Conservation (phyloP, 768 basidiomycete species). For the Symmetrospora coprosmae region DNA sequence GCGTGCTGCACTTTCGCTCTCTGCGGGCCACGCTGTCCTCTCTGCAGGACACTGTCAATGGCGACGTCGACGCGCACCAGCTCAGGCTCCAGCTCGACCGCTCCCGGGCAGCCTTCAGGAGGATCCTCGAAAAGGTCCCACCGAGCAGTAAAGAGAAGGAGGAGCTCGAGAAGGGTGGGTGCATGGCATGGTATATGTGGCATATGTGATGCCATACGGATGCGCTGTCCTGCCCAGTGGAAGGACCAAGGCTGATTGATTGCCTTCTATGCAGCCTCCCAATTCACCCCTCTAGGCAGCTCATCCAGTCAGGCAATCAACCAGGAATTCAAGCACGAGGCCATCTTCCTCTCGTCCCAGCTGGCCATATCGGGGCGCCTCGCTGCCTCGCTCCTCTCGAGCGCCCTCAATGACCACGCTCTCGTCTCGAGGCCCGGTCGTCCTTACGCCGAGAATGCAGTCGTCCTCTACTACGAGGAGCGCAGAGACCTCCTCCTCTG, state of each 20-base stretch:
- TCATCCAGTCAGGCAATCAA: conserved; percentile 60
- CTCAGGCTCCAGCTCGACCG: conserved; percentile 30
- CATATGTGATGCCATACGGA: background rate
- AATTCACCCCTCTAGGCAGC: conserved; percentile 36
- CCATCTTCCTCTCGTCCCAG: conserved; percentile 62
- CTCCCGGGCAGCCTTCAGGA: conserved; percentile 24
- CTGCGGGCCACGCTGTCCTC: background rate
- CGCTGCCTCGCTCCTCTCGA: conserved; percentile 43
- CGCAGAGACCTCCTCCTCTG: conserved; percentile 60
- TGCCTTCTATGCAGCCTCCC: background rate
- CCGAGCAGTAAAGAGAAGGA: conserved; percentile 29
- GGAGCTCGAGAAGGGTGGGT: conserved; percentile 32
- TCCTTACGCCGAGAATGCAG: conserved; percentile 50
- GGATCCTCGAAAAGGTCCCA: conserved; percentile 28
- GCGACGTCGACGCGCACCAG: background rate
- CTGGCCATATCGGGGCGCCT: conserved; percentile 71
- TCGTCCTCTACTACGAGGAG: conserved; percentile 55
- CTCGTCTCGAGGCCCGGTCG: conserved; percentile 52
- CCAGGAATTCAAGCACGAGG: conserved; percentile 62
- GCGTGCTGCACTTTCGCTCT: conserved; percentile 1
- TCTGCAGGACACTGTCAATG: background rate
- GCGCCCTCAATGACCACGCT: conserved; percentile 50
- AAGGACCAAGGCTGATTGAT: too few species aligned
- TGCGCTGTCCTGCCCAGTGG: too few species aligned
- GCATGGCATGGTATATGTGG: too few species aligned